These are phyloP conservation scores for Cubamyces lactineus DNA, from an alignment of 768 basidiomycete species.

Conservation along the genomic window DNA sequence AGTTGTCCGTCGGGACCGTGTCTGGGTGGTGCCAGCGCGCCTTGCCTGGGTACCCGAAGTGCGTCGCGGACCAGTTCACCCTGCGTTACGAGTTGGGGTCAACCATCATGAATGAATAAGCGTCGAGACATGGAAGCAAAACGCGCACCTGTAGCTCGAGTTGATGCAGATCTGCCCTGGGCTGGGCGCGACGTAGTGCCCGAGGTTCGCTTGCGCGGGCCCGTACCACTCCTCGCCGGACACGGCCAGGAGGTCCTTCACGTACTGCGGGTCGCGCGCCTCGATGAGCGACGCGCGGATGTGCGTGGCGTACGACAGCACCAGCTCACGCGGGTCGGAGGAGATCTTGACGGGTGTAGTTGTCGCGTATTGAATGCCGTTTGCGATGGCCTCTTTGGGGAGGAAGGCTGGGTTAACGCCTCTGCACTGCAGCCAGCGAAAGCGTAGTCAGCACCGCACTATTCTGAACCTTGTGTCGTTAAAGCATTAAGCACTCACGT, in stretches of 20 bases:
- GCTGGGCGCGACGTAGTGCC: background rate
- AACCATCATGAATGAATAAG: too few species aligned
- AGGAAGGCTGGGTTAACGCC: background rate
- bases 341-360: too few species aligned
- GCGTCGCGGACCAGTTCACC: conserved; percentile 1
- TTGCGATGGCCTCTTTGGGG: background rate
- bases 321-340: too few species aligned
- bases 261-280: background rate
- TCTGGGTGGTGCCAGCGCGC: conserved; percentile 4
- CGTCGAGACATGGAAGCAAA: too few species aligned
- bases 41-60: background rate
- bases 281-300: too few species aligned
- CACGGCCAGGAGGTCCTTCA: background rate
- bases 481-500: too few species aligned
- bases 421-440: background rate
- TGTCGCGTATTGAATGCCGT: background rate
- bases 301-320: too few species aligned
- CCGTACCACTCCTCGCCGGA: background rate
- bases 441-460: too few species aligned
- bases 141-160: background rate
- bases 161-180: background rate
- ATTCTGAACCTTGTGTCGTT: background rate
- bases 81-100: background rate
- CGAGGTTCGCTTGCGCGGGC: background rate
- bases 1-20: conserved; percentile 7